Percentiles rank a stretch among this genome's conserved stretches.
These are phyloP conservation scores for Acanthamoeba lenticulata DNA, from an alignment of 208 protist species.

Conservation along the genomic window DNA sequence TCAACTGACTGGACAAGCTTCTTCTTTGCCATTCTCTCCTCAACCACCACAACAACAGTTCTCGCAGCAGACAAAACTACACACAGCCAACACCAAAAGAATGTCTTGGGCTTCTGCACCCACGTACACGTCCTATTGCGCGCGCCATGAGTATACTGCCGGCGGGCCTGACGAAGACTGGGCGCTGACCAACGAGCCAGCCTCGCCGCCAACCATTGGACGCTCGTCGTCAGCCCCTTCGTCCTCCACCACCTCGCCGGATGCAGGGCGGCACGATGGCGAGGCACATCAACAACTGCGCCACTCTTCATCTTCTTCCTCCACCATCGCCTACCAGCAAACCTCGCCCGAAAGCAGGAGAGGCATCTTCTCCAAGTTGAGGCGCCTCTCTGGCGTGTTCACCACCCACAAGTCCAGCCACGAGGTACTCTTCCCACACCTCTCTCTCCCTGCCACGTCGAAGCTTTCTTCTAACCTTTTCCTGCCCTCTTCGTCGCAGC, in stretches of 20 bases:
- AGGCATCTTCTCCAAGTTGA: neutral
- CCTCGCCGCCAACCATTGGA: neutral
- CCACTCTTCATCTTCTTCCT: neutral
- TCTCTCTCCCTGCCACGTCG: no score
- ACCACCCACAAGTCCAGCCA: neutral
- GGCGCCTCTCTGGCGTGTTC: neutral
- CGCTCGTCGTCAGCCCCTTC: neutral
- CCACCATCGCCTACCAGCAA: neutral
- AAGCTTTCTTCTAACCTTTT: no score
- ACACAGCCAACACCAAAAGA: neutral
- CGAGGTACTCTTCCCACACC: no score
- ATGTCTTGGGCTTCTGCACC: neutral
- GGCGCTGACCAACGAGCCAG: neutral
- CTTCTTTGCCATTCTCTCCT: no score
- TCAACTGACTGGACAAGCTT: no score
- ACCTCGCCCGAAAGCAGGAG: neutral
- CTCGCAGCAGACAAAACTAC: neutral
- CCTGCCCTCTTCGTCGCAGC: no score
- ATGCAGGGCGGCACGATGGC: no score
- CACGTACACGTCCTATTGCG: neutral
- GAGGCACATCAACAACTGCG: no score
- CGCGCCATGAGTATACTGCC: neutral
- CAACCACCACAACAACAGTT: no score
- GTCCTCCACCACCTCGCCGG: neutral
- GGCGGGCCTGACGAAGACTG: conserved; percentile 23